Percentiles rank a stretch among this genome's conserved stretches.
Evolutionary conservation across 148 eudicot genomes (phyloP).

Genomic region (Linanthus parryae): DNA sequence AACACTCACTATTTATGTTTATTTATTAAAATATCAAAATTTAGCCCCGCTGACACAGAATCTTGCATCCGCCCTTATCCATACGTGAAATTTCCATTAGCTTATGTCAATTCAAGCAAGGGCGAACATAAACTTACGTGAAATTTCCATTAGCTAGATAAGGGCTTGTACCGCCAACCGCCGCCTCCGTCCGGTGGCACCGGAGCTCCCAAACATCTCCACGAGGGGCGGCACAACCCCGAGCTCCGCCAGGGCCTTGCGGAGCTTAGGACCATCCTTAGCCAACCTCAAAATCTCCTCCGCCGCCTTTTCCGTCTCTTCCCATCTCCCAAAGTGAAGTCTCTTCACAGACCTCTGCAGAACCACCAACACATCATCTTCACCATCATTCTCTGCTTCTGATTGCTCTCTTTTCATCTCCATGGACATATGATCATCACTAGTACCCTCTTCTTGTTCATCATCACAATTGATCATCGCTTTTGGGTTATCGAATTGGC

Average conservation of each 20-base stretch:
- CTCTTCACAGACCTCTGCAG: constrained; percentile 65
- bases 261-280: constrained; percentile 24
- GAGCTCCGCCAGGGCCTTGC: constrained; percentile 53
- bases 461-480: too few relatives aligned
- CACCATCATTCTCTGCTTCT: constrained; percentile 9
- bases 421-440: constrained; percentile 1
- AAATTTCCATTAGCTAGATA: constrained; percentile 56
- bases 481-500: too few relatives aligned
- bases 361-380: constrained; percentile 14
- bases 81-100: too few relatives aligned
- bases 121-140: constrained; percentile 47
- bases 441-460: too few relatives aligned
- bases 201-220: constrained; percentile 58
- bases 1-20: too few relatives aligned
- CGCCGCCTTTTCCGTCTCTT: constrained; percentile 65
- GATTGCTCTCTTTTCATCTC: too few relatives aligned
- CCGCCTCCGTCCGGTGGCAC: constrained; percentile 33
- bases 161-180: constrained; percentile 57
- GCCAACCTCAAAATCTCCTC: constrained; percentile 48
- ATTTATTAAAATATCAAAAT: too few relatives aligned
- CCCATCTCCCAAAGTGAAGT: constrained; percentile 71
- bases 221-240: constrained; percentile 80
- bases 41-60: too few relatives aligned
- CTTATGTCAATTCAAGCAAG: too few relatives aligned
- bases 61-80: too few relatives aligned